Percentiles rank a stretch among this genome's conserved stretches.
phyloP scores from a whole-genome alignment of 495 filamentous ascomycete species.

The Astrothelium macrocarpum region DNA sequence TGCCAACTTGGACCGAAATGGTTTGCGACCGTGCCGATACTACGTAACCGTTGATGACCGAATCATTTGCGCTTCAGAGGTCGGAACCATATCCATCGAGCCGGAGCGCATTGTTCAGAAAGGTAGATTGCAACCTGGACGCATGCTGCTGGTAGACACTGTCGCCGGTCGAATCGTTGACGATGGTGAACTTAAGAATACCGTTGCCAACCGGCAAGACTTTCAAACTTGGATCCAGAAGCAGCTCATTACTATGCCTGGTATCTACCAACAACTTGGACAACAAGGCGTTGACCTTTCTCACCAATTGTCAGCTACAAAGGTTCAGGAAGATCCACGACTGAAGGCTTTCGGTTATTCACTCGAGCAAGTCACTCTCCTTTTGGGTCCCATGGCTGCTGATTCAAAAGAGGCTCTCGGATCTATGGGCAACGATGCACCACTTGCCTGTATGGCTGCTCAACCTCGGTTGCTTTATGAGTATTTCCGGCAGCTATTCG shows the following conservation, averaged over 20 bases:
- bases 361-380: slow-evolving; percentile 88
- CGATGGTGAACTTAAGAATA: slow-evolving; percentile 85
- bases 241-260: slow-evolving; percentile 73
- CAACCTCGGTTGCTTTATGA: slow-evolving; percentile 90
- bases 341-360: slow-evolving; percentile 91
- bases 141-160: slow-evolving; percentile 97
- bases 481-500: slow-evolving; percentile 98
- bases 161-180: slow-evolving; percentile 92
- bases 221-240: slow-evolving; percentile 85
- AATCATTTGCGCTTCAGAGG: slow-evolving; percentile 96
- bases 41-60: slow-evolving; percentile 97
- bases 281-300: slow-evolving; percentile 53
- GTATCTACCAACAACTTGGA: slow-evolving; percentile 52
- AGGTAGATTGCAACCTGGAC: slow-evolving; percentile 87
- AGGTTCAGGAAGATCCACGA: slow-evolving; percentile 74
- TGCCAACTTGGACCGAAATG: slow-evolving; percentile 97
- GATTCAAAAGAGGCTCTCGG: slow-evolving; percentile 99
- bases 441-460: slow-evolving; percentile 80
- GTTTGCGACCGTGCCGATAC: slow-evolving; percentile 92
- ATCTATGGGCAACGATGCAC: slow-evolving; percentile 98
- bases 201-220: slow-evolving; percentile 73
- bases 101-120: slow-evolving; percentile 89
- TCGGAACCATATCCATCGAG: slow-evolving; percentile 88
- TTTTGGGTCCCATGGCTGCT: slow-evolving; percentile 93
- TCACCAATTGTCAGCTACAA: slow-evolving; percentile 57